Evolutionary conservation across 2,329 filamentous ascomycete genomes (phyloP).

Genomic region (Chalara sp.): DNA sequence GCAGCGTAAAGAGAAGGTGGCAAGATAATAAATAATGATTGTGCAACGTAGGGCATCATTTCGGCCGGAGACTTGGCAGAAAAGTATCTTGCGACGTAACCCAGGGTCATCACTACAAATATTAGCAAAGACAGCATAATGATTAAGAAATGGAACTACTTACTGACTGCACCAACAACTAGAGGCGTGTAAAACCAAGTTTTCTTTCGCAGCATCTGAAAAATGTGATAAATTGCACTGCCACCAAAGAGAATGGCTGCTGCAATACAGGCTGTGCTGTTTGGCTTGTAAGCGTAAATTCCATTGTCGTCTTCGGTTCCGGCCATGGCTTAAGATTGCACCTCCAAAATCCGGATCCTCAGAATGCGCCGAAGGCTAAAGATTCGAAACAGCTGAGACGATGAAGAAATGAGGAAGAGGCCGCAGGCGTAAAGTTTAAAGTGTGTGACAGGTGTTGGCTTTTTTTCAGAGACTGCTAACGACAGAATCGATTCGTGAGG

Average conservation of each 20-base stretch:
- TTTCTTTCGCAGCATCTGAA: slow-evolving; percentile 11
- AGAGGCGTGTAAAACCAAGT: slow-evolving; percentile 15
- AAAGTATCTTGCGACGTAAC: slow-evolving; percentile 12
- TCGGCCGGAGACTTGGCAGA: slow-evolving; percentile 18
- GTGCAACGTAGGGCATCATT: slow-evolving; percentile 26
- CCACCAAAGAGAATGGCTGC: slow-evolving; percentile 9
- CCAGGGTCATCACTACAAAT: slow-evolving; percentile 17
- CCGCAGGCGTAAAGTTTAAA: too few relatives aligned
- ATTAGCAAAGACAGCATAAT: not conserved
- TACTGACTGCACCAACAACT: slow-evolving; percentile 10
- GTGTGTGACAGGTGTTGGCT: too few relatives aligned
- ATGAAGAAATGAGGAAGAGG: too few relatives aligned
- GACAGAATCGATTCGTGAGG: too few relatives aligned
- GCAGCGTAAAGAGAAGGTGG: slow-evolving; percentile 27
- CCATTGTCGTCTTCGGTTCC: not conserved
- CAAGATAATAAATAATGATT: slow-evolving; percentile 23
- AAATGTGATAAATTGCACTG: slow-evolving; percentile 9
- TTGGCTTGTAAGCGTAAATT: slow-evolving; percentile 11
- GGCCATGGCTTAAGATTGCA: not conserved
- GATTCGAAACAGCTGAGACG: too few relatives aligned
- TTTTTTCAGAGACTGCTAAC: too few relatives aligned
- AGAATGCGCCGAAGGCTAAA: too few relatives aligned
- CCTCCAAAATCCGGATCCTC: too few relatives aligned
- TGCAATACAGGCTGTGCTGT: slow-evolving; percentile 1
- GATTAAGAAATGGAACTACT: not conserved